Evolutionary conservation across 2,329 filamentous ascomycete species (phyloP), one percentile per base, ranked within the genome.

Genomic region (Aspergillus transmontanensis): DNA sequence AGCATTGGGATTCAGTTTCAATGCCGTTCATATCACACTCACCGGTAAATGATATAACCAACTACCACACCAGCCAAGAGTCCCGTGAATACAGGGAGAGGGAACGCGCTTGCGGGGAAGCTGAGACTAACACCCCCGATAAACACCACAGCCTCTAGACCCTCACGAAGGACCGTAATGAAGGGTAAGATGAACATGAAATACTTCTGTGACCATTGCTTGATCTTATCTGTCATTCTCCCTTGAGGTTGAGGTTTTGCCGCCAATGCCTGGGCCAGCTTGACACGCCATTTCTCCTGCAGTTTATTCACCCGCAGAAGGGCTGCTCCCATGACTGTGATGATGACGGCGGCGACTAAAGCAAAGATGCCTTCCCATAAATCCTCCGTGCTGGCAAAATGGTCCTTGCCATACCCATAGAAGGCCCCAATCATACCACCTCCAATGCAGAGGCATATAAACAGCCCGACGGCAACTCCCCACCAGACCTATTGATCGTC

Each of bases 131-230:
- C 68, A 14, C 68, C 68, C 2, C 68, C 66, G 14, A 69, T 58
- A 21, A 65, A 69, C 1, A 68, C 62, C 10, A 68, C 65, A 1
- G 68, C 63, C 26, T 69, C 68, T 1, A 69, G 61, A 9, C 68
- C 66, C 45, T 68, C 66, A 6, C 68, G 65, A 7, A 69, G 60
- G 9, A 63, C 62, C 1, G 93, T 96, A 73, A 96, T 84, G 77
- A 96, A 95, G 1, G 93, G 93, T 58, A 96, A 81, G 48, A 92
- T 76, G 76, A 96, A 95, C 89, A 96, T 92, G 73, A 89, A 87
- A 74, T 96, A 94, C 75, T 90, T 92, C 75, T 93, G 89, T n/a
- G 83, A 79, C 80, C 86, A 90, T 57, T 81, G 78, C 76, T 90
- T 90, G 67, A 93, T 78, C 10, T 77, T 78, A 3, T 73, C 78